These are phyloP conservation scores for Fomitopsis pinicola DNA, from an alignment of 1,284 basidiomycete genomes.

Conservation along the genomic window DNA sequence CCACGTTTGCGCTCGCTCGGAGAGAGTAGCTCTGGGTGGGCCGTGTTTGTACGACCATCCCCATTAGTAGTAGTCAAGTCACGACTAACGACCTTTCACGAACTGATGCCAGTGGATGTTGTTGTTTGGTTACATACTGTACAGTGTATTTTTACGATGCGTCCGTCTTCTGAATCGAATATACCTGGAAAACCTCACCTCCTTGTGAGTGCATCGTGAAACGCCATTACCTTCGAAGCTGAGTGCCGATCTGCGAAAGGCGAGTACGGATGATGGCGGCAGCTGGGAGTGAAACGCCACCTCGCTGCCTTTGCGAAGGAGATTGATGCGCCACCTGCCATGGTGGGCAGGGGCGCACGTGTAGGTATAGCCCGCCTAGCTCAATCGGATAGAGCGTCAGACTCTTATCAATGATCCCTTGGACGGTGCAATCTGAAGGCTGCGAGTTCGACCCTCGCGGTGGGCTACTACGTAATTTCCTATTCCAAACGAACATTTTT, in stretches of 20 bases:
- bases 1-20: not conserved
- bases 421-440: slow-evolving; percentile 65
- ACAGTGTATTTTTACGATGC: not conserved
- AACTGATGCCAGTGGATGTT: not conserved
- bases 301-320: not conserved
- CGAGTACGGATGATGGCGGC: too few relatives aligned
- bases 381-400: slow-evolving; percentile 88
- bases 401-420: slow-evolving; percentile 35
- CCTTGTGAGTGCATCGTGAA: not conserved
- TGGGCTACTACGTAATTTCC: slow-evolving; percentile 51
- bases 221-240: not conserved
- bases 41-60: not conserved
- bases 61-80: not conserved
- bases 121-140: not conserved
- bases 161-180: not conserved
- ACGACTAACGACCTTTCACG: not conserved
- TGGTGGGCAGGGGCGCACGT: not conserved
- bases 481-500: not conserved
- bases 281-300: too few relatives aligned
- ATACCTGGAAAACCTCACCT: not conserved
- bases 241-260: too few relatives aligned
- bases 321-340: not conserved
- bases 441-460: slow-evolving; percentile 91
- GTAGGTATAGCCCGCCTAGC: slow-evolving; percentile 64
- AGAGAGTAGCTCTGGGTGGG: not conserved